Evolutionary conservation across 2,329 filamentous ascomycete species (phyloP), one percentile per base, ranked within the genome.

Genomic region (Chrysoporthe austroafricana): DNA sequence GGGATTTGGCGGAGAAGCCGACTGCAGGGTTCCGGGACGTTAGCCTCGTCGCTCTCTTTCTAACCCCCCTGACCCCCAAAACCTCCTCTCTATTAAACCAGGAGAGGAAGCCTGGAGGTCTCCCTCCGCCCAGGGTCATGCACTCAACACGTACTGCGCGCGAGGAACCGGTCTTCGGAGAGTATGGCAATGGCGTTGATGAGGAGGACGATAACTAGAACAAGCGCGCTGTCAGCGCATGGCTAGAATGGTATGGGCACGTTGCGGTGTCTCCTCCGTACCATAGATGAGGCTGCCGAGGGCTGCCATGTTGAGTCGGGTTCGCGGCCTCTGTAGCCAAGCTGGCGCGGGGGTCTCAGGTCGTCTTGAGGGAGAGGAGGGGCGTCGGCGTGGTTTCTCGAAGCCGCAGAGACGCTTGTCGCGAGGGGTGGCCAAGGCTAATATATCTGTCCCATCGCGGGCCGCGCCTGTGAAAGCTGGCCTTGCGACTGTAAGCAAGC

Each of bases 151-250:
- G 72, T 89, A 93, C 91, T 94, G 80, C 93, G 89, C 66, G 90
- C 91, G 72, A 97, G 91, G 80, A 97, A 97, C 70, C 94, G 91
- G 81, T 97, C 94, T 87, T 97, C 94, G 74, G 93, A 97, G 72
- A 98, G 91, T 76, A 97, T 89, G 71, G 94, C 93, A 77, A 98
- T 91, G 72, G 93, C 93, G 81, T 99, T 99, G 81, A 96, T 90
- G 77, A 98, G 87, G 76, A 98, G 92, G 77, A 97, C 85, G 73
- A 89, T 86, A 73, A 95, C 92, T 94, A 75, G 32, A 54, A 5
- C 54, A n/a, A 54, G 4, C 56, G 18, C 54, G 36, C 2, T 44
- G 46, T 52, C 58, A 63, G 21, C 39, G 56, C 70, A 69, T 16
- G 67, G 69, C 62, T 54, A 67, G 16, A 70, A 42, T 70, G 50